Conservation (phyloP, 805 yeast species). For the Candida ponderosae region DNA sequence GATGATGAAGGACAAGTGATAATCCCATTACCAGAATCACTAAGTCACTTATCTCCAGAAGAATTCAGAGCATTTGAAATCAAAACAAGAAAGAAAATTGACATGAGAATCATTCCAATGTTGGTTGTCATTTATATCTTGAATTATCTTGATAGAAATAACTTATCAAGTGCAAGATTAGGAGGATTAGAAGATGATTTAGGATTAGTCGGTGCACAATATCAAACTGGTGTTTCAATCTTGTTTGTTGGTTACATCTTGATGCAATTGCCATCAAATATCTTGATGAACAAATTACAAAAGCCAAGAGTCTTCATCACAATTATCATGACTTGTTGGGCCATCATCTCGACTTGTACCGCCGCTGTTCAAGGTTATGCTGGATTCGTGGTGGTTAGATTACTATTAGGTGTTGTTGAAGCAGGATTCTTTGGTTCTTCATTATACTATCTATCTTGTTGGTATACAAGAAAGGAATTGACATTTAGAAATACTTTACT, state of each 20-base stretch:
- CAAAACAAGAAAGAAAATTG: conserved; percentile 38
- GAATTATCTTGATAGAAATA: conserved; percentile 43
- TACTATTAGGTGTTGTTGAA: conserved; percentile 36
- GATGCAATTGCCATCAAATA: conserved; percentile 43
- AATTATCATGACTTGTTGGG: conserved; percentile 40
- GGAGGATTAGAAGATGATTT: conserved; percentile 42
- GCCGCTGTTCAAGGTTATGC: conserved; percentile 21
- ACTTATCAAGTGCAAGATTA: conserved; percentile 41
- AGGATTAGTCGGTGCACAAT: conserved; percentile 32
- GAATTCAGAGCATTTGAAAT: conserved; percentile 36
- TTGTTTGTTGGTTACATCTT: conserved; percentile 43
- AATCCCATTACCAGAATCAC: conserved; percentile 12
- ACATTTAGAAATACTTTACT: conserved; percentile 42
- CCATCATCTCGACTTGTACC: conserved; percentile 30
- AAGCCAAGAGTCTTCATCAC: conserved; percentile 45
- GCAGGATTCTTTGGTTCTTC: conserved; percentile 45
- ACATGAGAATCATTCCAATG: conserved; percentile 42
- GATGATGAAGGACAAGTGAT: not conserved
- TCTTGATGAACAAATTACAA: conserved; percentile 34
- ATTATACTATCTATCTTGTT: conserved; percentile 39
- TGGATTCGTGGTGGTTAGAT: conserved; percentile 24
- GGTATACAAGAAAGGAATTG: conserved; percentile 46
- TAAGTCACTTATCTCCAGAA: conserved; percentile 20
- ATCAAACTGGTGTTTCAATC: conserved; percentile 44
- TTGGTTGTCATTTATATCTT: conserved; percentile 41